Base-by-base conservation (phyloP, 257 asterid genomes). In the Ophiorrhiza pumila region DNA sequence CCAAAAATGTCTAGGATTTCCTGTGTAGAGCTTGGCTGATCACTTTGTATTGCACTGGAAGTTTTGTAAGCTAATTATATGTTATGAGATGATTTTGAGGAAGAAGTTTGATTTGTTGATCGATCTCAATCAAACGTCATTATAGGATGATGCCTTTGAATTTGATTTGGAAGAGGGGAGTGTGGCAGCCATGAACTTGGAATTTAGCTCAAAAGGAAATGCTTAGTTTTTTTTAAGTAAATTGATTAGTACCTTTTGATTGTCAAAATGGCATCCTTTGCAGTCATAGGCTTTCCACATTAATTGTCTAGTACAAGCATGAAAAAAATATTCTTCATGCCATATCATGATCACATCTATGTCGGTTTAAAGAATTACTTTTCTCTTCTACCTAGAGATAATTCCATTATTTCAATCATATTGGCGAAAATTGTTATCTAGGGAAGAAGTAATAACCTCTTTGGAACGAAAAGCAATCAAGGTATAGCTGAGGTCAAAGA, bases 141-240 rank as follows among this genome's bases (percentile, higher is more conserved):
- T 32, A 57, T 50, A 13, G 25, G 62, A 31, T 56, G 34, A 56
- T 55, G 37, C 23, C 18, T 68, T 29, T 50, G 4, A 39, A 9
- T 29, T 49, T 49, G 20, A 32, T 68, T 68, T 50, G 72, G 72
- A 47, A 7, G 9, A 17, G 29, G 45, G 50, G 59, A 46, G 59
- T 31, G 74, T 70, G 65, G 42, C 63, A 55, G 12, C 65, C 65
- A 70, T 70, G 52, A 27, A 37, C 56, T 46, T 27, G 27, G 43
- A 67, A 67, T 31, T 67, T 12, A 27, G 50, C 50, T 5, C 11
- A 22, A 52, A 4, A 22, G n/a, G 1, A 46, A 46, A 47, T 29
- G 41, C 29, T 67, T 14, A 23, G 15, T n/a, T n/a, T n/a, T n/a
- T n/a, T n/a, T n/a, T n/a, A n/a, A 64, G 0, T 34, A 13, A 22